A percentile compares a stretch with the other conserved stretches of the same genome.
These are phyloP conservation scores for Auriculariales sp. DNA, from an alignment of 768 basidiomycete species.

Conservation along the genomic window DNA sequence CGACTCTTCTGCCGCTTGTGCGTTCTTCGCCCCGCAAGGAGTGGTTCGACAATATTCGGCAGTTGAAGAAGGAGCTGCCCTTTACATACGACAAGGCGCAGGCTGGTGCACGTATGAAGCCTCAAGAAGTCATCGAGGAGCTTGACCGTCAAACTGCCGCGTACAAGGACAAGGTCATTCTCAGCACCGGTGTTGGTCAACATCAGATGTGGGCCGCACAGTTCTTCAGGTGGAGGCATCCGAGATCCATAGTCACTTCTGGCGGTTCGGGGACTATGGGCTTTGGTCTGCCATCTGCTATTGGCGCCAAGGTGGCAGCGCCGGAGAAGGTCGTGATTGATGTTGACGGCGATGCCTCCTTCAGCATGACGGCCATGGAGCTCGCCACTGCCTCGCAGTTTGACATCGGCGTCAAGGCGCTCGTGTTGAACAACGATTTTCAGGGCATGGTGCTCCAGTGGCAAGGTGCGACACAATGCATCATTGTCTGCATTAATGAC, in stretches of 20 bases:
- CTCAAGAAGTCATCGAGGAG: slow-evolving; percentile 93
- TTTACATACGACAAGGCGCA: slow-evolving; percentile 69
- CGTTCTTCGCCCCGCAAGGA: slow-evolving; percentile 42
- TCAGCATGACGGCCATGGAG: slow-evolving; percentile 99
- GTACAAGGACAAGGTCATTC: slow-evolving; percentile 73
- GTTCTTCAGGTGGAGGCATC: slow-evolving; percentile 79
- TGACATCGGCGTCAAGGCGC: slow-evolving; percentile 87
- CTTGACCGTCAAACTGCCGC: slow-evolving; percentile 66
- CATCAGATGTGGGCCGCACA: slow-evolving; percentile 99
- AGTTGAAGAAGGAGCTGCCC: slow-evolving; percentile 80
- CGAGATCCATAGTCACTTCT: slow-evolving; percentile 79
- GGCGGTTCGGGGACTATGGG: slow-evolving; percentile 99
- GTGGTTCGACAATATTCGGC: slow-evolving; percentile 75
- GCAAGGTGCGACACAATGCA: slow-evolving; percentile 53
- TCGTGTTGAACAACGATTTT: slow-evolving; percentile 91
- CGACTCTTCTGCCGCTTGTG: slow-evolving; percentile 69
- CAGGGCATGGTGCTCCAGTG: slow-evolving; percentile 99
- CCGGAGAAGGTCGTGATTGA: slow-evolving; percentile 90
- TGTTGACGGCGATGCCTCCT: slow-evolving; percentile 95
- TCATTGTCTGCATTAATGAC: not conserved
- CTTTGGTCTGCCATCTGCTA: slow-evolving; percentile 85
- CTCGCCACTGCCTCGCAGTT: slow-evolving; percentile 85
- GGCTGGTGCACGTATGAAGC: slow-evolving; percentile 67
- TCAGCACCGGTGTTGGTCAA: slow-evolving; percentile 93
- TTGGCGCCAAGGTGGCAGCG: slow-evolving; percentile 93